These are phyloP conservation scores for Santalum album DNA, from an alignment of 164 flowering plant genomes.

Conservation along the genomic window DNA sequence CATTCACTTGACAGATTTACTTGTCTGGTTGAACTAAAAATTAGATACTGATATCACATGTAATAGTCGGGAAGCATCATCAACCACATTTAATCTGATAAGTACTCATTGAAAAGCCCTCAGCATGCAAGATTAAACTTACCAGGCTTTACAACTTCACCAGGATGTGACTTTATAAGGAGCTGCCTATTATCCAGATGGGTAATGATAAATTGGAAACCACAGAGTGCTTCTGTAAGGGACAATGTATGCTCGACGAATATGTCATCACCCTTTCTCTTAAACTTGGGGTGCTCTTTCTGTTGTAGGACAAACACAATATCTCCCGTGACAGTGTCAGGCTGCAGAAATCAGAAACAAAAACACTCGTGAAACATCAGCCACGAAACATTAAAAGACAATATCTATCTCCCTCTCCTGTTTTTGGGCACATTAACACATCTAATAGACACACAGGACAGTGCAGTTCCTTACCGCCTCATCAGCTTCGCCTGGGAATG, in stretches of 20 bases:
- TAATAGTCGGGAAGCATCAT: too few species aligned
- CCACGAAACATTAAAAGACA: too few species aligned
- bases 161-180: slow-evolving; percentile 67
- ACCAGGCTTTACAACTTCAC: slow-evolving; percentile 91
- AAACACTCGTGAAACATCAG: not conserved
- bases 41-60: too few species aligned
- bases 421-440: too few species aligned
- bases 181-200: not conserved
- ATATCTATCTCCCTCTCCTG: too few species aligned
- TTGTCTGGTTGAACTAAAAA: too few species aligned
- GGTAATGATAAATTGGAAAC: slow-evolving; percentile 1
- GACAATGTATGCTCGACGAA: slow-evolving; percentile 66
- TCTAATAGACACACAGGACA: too few species aligned
- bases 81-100: too few species aligned
- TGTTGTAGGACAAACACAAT: slow-evolving; percentile 76
- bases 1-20: too few species aligned
- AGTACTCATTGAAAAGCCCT: too few species aligned
- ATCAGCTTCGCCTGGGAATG: slow-evolving; percentile 88
- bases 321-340: slow-evolving; percentile 80
- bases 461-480: slow-evolving; percentile 51
- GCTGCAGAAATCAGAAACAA: slow-evolving; percentile 38
- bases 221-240: slow-evolving; percentile 61
- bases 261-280: slow-evolving; percentile 80
- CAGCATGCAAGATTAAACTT: slow-evolving; percentile 8
- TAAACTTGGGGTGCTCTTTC: slow-evolving; percentile 85